A percentile compares a stretch with the other conserved stretches of the same genome.
These are phyloP conservation scores for Tolypocladium tropicale DNA, from an alignment of 2,329 filamentous ascomycete genomes.

Conservation along the genomic window DNA sequence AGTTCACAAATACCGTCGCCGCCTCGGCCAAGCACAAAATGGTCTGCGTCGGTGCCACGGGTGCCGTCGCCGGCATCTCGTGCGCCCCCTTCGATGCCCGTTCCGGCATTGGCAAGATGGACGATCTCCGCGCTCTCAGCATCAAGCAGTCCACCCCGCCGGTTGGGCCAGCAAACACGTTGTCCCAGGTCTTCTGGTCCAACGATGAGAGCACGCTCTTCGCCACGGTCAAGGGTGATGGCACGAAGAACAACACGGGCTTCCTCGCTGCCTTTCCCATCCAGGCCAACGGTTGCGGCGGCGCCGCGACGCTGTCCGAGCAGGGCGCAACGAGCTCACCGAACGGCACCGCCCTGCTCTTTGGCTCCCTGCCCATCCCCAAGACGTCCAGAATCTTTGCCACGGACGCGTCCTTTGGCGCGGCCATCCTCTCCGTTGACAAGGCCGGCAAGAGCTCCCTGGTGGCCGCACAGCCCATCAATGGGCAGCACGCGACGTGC, in stretches of 20 bases:
- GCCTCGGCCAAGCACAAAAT: slow-evolving; percentile 30
- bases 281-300: not conserved
- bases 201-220: slow-evolving; percentile 39
- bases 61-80: slow-evolving; percentile 31
- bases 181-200: slow-evolving; percentile 52
- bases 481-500: slow-evolving; percentile 44
- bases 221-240: slow-evolving; percentile 51
- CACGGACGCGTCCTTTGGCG: slow-evolving; percentile 50
- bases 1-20: slow-evolving; percentile 43
- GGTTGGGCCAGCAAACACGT: slow-evolving; percentile 43
- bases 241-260: slow-evolving; percentile 41
- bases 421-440: slow-evolving; percentile 35
- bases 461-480: slow-evolving; percentile 28
- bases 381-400: slow-evolving; percentile 35
- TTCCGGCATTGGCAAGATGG: slow-evolving; percentile 30
- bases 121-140: slow-evolving; percentile 34
- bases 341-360: slow-evolving; percentile 44
- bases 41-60: slow-evolving; percentile 36
- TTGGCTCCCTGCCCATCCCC: slow-evolving; percentile 39
- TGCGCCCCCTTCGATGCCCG: slow-evolving; percentile 27
- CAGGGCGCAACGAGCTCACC: slow-evolving; percentile 29
- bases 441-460: slow-evolving; percentile 19
- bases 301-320: not conserved
- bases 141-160: slow-evolving; percentile 49
- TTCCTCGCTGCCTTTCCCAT: slow-evolving; percentile 44